These are phyloP conservation scores for Colletotrichum karsti DNA, from an alignment of 2,329 filamentous ascomycete genomes.

Conservation along the genomic window DNA sequence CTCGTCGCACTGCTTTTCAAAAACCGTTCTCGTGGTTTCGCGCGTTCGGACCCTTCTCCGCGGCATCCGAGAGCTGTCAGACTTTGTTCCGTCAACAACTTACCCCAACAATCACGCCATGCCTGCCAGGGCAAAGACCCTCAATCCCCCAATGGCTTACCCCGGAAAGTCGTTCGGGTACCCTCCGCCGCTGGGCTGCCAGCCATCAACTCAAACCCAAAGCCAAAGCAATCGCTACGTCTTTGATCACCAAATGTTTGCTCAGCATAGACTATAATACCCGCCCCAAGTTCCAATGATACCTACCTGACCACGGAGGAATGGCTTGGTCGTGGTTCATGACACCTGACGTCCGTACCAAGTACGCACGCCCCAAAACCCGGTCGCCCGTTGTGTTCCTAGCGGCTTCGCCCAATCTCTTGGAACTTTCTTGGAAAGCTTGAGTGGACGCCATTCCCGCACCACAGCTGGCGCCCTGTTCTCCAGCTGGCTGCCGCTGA, in stretches of 20 bases:
- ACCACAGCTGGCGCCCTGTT: conserved; percentile 19
- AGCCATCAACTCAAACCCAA: not conserved
- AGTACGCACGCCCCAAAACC: conserved; percentile 4
- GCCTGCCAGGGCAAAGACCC: not conserved
- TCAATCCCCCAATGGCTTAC: not conserved
- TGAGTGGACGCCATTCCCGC: conserved; percentile 30
- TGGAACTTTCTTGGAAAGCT: conserved; percentile 31
- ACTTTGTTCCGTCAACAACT: not conserved
- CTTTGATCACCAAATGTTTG: not conserved
- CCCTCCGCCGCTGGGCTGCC: not conserved
- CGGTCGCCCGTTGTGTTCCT: conserved; percentile 17
- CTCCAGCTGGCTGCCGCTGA: conserved; percentile 19
- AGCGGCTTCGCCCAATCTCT: conserved; percentile 30
- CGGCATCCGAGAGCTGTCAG: not conserved
- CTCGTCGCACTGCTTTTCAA: not conserved
- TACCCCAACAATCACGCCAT: conserved; percentile 20
- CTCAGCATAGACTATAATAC: not conserved
- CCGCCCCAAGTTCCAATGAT: not conserved
- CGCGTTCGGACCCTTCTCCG: not conserved
- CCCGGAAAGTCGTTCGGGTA: conserved; percentile 13
- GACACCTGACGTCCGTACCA: not conserved
- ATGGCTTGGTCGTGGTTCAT: not conserved
- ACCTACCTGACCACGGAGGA: not conserved
- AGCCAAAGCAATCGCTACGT: not conserved
- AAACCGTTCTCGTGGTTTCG: not conserved